Conservation (phyloP, 768 basidiomycete species). For the Chiua virens region DNA sequence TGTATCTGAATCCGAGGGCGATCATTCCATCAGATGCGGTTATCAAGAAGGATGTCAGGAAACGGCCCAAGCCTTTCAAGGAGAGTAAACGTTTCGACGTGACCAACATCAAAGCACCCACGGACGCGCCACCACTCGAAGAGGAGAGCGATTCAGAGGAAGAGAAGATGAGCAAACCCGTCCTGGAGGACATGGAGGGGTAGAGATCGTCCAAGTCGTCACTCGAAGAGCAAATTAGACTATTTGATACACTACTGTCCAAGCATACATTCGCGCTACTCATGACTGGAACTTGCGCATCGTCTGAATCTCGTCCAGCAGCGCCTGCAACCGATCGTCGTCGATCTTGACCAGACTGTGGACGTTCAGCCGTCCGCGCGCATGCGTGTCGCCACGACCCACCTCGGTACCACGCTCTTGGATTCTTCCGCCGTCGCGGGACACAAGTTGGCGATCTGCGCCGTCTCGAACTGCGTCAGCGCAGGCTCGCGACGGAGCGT, state of each 20-base stretch:
- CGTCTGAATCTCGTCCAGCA: slow-evolving; percentile 86
- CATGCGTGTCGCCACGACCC: not conserved
- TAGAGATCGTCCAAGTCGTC: slow-evolving; percentile 1
- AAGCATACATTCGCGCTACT: slow-evolving; percentile 11
- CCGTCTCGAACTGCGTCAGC: slow-evolving; percentile 87
- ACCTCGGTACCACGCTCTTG: slow-evolving; percentile 91
- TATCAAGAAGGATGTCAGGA: slow-evolving; percentile 53
- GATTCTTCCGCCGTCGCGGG: slow-evolving; percentile 88
- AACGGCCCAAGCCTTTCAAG: slow-evolving; percentile 59
- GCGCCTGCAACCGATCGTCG: slow-evolving; percentile 78
- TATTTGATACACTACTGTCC: slow-evolving; percentile 3
- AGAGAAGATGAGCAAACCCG: slow-evolving; percentile 40
- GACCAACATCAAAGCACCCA: slow-evolving; percentile 41
- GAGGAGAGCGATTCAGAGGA: slow-evolving; percentile 47
- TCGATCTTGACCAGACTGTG: slow-evolving; percentile 77
- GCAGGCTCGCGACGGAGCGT: slow-evolving; percentile 77
- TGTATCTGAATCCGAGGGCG: slow-evolving; percentile 76
- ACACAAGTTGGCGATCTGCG: slow-evolving; percentile 89
- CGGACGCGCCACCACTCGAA: slow-evolving; percentile 26
- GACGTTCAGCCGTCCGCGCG: not conserved
- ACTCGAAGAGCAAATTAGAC: not conserved
- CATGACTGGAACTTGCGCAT: slow-evolving; percentile 88
- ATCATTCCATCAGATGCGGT: slow-evolving; percentile 71
- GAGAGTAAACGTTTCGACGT: slow-evolving; percentile 70
- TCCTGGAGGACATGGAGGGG: slow-evolving; percentile 55